These are phyloP conservation scores for Picea sitchensis DNA, from an alignment of 75 land plant genomes.

Conservation along the genomic window DNA sequence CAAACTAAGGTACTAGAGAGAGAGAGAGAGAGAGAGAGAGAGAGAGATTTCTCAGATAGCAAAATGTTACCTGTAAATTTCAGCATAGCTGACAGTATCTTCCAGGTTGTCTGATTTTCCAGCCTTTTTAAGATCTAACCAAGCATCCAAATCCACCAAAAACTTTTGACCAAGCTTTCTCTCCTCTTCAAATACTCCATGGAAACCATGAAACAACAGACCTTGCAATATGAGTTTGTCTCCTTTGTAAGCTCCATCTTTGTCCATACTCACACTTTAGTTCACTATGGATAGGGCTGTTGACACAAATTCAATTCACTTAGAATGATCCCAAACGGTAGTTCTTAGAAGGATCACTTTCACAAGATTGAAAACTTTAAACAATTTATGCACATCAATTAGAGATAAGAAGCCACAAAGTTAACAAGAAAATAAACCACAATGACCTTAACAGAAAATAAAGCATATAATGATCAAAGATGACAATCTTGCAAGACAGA, in stretches of 20 bases:
- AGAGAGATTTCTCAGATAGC: too few species aligned
- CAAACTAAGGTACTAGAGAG: not conserved
- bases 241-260: slow-evolving; percentile 14
- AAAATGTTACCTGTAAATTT: slow-evolving; percentile 46
- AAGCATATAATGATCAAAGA: too few species aligned
- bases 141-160: slow-evolving; percentile 76
- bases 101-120: slow-evolving; percentile 50
- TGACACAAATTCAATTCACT: too few species aligned
- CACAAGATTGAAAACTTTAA: too few species aligned
- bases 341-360: too few species aligned
- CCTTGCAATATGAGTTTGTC: slow-evolving; percentile 78
- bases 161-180: slow-evolving; percentile 71
- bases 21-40: not conserved
- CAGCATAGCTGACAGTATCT: slow-evolving; percentile 74
- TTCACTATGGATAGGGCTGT: too few species aligned
- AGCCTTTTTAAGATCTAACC: slow-evolving; percentile 63
- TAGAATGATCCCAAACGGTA: too few species aligned
- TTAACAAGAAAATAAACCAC: too few species aligned
- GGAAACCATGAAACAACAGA: slow-evolving; percentile 75
- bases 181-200: slow-evolving; percentile 75
- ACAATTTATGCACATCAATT: too few species aligned
- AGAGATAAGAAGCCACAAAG: too few species aligned
- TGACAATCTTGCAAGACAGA: too few species aligned
- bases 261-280: not conserved
- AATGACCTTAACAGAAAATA: too few species aligned